Evolutionary conservation across 345 rosid species (phyloP).

Genomic region (Iberis pinnata): DNA sequence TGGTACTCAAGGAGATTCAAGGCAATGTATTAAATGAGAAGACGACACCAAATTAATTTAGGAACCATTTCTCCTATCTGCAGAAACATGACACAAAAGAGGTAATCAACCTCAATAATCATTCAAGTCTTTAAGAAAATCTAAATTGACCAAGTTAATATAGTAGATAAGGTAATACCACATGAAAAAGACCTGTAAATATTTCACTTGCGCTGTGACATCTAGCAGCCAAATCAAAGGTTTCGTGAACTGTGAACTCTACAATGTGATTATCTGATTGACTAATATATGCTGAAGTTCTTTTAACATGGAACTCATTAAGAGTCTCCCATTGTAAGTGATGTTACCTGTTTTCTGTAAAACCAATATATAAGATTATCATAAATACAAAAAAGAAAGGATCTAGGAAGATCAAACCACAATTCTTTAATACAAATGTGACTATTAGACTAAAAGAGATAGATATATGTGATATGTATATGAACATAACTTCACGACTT

Average conservation of each 20-base stretch:
- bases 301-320: conserved; percentile 59
- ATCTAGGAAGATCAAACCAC: neutral
- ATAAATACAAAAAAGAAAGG: too few species aligned
- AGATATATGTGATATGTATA: conserved; percentile 18
- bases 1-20: too few species aligned
- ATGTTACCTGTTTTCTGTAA: conserved; percentile 57
- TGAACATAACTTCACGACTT: conserved; percentile 21
- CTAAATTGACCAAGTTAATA: neutral
- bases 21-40: too few species aligned
- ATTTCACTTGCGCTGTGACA: conserved; percentile 83
- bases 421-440: conserved; percentile 12
- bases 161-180: neutral
- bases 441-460: conserved; percentile 7
- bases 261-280: conserved; percentile 87
- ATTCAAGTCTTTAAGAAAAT: neutral
- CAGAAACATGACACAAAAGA: too few species aligned
- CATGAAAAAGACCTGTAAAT: conserved; percentile 49
- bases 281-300: conserved; percentile 86
- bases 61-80: too few species aligned
- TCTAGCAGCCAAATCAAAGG: conserved; percentile 87
- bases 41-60: too few species aligned
- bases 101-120: too few species aligned
- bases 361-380: neutral
- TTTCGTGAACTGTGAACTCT: conserved; percentile 89
- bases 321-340: conserved; percentile 74